A percentile compares a stretch with the other conserved stretches of the same genome.
These are phyloP conservation scores for Selaginella tamariscina DNA, from an alignment of 75 land plant genomes.

Conservation along the genomic window DNA sequence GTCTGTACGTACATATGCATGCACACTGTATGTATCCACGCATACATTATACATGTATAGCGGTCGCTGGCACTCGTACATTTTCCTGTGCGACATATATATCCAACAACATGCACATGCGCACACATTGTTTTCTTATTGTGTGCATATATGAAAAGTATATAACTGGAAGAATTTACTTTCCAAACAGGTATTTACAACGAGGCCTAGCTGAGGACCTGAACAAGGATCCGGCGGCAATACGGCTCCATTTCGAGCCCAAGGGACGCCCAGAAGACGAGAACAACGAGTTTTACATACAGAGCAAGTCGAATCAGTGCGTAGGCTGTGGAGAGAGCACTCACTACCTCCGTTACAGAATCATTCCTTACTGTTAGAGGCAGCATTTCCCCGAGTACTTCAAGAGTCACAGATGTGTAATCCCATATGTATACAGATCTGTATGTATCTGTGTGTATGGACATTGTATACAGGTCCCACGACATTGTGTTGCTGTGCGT, in stretches of 20 bases:
- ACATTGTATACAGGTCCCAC: too few relatives aligned
- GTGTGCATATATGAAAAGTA: background rate
- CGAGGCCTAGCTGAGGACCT: background rate
- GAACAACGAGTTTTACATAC: constrained; percentile 13
- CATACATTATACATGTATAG: background rate
- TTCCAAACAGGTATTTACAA: background rate
- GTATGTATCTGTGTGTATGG: too few relatives aligned
- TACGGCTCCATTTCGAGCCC: constrained; percentile 1
- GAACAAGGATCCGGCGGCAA: background rate
- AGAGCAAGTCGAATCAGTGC: constrained; percentile 8
- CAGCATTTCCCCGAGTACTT: constrained; percentile 1
- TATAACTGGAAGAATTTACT: background rate
- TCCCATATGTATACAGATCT: too few relatives aligned
- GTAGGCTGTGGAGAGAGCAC: constrained; percentile 6
- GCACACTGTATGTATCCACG: background rate
- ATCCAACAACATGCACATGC: background rate
- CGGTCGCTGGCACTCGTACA: background rate
- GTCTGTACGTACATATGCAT: background rate
- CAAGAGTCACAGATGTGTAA: too few relatives aligned
- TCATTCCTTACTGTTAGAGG: background rate
- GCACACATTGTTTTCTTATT: background rate
- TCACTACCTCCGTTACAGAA: constrained; percentile 10
- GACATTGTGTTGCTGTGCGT: constrained; percentile 6
- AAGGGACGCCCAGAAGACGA: constrained; percentile 11
- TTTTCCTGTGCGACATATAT: background rate